A percentile compares a stretch with the other conserved stretches of the same genome.
Conservation (phyloP, 2,329 filamentous ascomycete genomes). For the Monascus ruber region DNA sequence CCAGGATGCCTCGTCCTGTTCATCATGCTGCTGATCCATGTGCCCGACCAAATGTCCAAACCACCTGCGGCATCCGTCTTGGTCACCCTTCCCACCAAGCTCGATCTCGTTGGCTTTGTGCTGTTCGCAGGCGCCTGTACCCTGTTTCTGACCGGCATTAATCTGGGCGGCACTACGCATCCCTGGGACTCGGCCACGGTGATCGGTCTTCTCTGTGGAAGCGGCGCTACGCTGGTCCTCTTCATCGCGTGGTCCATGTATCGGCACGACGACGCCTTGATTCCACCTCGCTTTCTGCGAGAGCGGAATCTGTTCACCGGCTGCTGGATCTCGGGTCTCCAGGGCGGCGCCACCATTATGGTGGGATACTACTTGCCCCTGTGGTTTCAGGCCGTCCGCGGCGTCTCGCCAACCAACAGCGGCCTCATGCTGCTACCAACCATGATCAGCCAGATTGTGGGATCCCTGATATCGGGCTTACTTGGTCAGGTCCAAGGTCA, state of each 20-base stretch:
- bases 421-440: background rate
- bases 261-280: slow-evolving; percentile 10
- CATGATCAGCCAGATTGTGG: background rate
- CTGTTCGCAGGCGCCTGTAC: background rate
- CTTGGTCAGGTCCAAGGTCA: background rate
- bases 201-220: slow-evolving; percentile 25
- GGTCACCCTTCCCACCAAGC: background rate
- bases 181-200: slow-evolving; percentile 22
- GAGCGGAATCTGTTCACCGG: slow-evolving; percentile 8
- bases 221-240: slow-evolving; percentile 13
- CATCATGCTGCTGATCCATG: background rate
- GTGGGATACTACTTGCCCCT: slow-evolving; percentile 15
- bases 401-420: background rate
- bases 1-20: background rate
- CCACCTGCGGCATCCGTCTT: background rate
- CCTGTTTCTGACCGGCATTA: slow-evolving; percentile 9
- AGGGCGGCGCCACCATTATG: slow-evolving; percentile 11
- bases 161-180: slow-evolving; percentile 3
- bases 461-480: background rate
- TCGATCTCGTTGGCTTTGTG: background rate
- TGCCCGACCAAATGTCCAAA: background rate
- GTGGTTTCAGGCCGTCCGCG: slow-evolving; percentile 16
- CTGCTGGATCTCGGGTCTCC: slow-evolving; percentile 6
- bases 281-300: slow-evolving; percentile 10
- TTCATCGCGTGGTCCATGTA: slow-evolving; percentile 19